These are phyloP conservation scores for Pugionium cornutum DNA, from an alignment of 345 rosid species.

Conservation along the genomic window DNA sequence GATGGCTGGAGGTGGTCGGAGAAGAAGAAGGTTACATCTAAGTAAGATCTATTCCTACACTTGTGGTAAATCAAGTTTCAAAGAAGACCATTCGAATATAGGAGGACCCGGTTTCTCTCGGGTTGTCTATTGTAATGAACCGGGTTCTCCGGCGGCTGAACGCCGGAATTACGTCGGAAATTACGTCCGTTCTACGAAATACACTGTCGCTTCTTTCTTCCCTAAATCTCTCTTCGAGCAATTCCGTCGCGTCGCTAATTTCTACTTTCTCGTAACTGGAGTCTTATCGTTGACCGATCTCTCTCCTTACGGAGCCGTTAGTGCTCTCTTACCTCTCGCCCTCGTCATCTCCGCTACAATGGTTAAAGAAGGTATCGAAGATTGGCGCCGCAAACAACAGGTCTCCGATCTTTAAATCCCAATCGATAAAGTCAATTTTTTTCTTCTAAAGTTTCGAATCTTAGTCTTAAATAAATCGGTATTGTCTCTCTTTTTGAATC, in stretches of 20 bases:
- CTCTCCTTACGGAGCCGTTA: constrained; percentile 68
- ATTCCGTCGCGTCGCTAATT: constrained; percentile 94
- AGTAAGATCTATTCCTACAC: constrained; percentile 81
- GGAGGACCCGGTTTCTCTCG: constrained; percentile 90
- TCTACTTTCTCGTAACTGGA: constrained; percentile 75
- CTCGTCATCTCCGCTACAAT: constrained; percentile 73
- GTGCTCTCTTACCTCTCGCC: constrained; percentile 71
- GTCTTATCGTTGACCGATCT: constrained; percentile 68
- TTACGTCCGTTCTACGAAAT: constrained; percentile 76
- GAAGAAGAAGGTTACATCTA: constrained; percentile 53
- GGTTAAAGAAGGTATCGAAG: constrained; percentile 90
- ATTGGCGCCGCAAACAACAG: constrained; percentile 86
- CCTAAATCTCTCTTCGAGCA: constrained; percentile 97
- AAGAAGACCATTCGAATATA: constrained; percentile 75
- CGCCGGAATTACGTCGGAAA: constrained; percentile 57
- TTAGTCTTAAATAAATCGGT: neutral
- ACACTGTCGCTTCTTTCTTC: constrained; percentile 68
- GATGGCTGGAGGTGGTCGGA: constrained; percentile 61
- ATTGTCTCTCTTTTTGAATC: neutral
- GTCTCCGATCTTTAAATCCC: constrained; percentile 40
- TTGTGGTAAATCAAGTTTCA: constrained; percentile 62
- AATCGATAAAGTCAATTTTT: neutral
- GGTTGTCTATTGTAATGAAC: constrained; percentile 78
- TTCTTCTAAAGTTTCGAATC: no score
- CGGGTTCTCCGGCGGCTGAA: constrained; percentile 61